A percentile compares a stretch with the other conserved stretches of the same genome.
Evolutionary conservation across 305 asterid genomes (phyloP).

Genomic region (Plantago coronopus): DNA sequence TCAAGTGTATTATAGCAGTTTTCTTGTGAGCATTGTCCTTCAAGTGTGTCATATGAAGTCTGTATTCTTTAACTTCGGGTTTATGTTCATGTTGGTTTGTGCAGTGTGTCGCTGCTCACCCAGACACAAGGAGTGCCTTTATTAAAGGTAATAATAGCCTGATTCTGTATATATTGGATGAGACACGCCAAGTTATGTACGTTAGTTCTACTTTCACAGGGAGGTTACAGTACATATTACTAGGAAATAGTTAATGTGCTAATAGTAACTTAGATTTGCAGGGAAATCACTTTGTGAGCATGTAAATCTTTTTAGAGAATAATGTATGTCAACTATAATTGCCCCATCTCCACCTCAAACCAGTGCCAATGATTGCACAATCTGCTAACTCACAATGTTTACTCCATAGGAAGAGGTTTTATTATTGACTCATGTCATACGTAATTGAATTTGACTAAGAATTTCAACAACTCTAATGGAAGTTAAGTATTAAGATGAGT

Average conservation of each 20-base stretch:
- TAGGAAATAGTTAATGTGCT: neutral
- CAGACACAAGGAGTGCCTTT: constrained; percentile 41
- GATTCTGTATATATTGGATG: neutral
- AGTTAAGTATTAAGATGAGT: neutral
- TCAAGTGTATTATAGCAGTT: neutral
- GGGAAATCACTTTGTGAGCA: neutral
- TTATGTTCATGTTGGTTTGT: constrained; percentile 22
- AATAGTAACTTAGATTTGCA: neutral
- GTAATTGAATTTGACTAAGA: neutral
- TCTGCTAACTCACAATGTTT: neutral
- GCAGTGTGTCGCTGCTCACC: constrained; percentile 60
- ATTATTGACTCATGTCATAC: neutral
- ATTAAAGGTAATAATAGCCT: constrained; percentile 31
- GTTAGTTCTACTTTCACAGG: neutral
- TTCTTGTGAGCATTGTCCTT: neutral
- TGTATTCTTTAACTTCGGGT: neutral
- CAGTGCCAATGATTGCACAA: neutral
- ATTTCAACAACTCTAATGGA: too few species aligned
- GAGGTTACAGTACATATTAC: too few species aligned
- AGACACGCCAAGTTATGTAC: neutral
- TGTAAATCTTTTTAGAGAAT: neutral
- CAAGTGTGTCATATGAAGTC: neutral
- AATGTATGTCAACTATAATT: too few species aligned
- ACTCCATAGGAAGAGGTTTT: neutral
- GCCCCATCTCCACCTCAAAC: neutral